Evolutionary conservation across 345 rosid species (phyloP).

Genomic region (Diplotaxis tenuifolia): DNA sequence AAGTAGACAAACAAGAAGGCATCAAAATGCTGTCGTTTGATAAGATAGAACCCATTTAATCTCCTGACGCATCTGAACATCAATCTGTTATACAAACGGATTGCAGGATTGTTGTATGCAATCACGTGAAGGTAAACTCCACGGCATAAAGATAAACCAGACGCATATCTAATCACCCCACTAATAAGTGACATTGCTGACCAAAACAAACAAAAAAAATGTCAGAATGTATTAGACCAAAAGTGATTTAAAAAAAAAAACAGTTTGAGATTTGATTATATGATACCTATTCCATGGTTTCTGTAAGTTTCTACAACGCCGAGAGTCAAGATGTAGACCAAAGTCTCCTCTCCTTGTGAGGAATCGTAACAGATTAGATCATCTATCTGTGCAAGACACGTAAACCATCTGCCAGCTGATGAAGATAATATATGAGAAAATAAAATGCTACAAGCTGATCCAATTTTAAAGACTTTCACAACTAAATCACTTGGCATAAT

Average conservation of each 20-base stretch:
- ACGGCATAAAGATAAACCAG: constrained; percentile 51
- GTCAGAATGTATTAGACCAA: background rate
- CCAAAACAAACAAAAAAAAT: background rate
- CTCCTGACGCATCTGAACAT: constrained; percentile 60
- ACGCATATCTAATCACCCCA: constrained; percentile 72
- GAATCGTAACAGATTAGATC: constrained; percentile 69
- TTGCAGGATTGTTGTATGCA: constrained; percentile 79
- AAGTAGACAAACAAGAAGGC: constrained; percentile 79
- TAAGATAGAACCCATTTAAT: constrained; percentile 61
- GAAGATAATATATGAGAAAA: constrained; percentile 15
- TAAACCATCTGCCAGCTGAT: constrained; percentile 36
- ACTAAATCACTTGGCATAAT: background rate
- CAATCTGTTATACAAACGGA: constrained; percentile 75
- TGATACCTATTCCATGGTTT: constrained; percentile 84
- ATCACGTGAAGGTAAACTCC: constrained; percentile 90
- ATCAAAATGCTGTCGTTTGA: constrained; percentile 68
- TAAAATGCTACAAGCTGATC: background rate
- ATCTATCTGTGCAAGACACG: constrained; percentile 57
- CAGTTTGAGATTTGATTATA: background rate
- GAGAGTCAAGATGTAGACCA: constrained; percentile 75
- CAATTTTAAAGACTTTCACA: background rate
- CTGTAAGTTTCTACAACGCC: constrained; percentile 76
- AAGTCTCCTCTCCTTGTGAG: constrained; percentile 57
- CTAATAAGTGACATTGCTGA: constrained; percentile 70
- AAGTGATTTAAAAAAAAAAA: background rate